A percentile compares a stretch with the other conserved stretches of the same genome.
These are phyloP conservation scores for Moesziomyces aphidis DNA, from an alignment of 1,284 basidiomycete genomes.

Conservation along the genomic window DNA sequence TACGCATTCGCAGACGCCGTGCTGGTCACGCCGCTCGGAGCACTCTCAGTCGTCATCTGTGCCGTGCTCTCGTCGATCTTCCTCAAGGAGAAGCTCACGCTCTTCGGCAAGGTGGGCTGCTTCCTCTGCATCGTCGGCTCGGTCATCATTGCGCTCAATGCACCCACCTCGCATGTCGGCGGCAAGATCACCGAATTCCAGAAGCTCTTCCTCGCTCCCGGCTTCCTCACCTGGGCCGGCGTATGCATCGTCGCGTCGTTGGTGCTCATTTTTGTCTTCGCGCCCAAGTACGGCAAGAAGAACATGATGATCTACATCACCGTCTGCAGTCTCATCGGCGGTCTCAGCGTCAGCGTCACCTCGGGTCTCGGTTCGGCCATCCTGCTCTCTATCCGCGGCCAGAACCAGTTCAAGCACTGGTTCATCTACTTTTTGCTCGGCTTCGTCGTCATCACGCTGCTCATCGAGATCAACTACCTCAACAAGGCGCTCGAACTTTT, in stretches of 20 bases:
- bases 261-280: conserved; percentile 76
- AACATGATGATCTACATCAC: conserved; percentile 89
- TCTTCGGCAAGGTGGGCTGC: conserved; percentile 75
- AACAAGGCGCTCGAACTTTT: conserved; percentile 96
- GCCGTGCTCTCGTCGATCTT: conserved; percentile 93
- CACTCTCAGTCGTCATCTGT: conserved; percentile 93
- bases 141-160: conserved; percentile 76
- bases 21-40: conserved; percentile 94
- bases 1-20: conserved; percentile 91
- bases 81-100: conserved; percentile 83
- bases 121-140: conserved; percentile 87
- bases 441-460: conserved; percentile 84
- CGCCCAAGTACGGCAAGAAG: conserved; percentile 87
- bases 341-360: conserved; percentile 94
- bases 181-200: conserved; percentile 84
- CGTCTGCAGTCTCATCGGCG: conserved; percentile 91
- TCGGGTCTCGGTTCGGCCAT: conserved; percentile 93
- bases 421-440: conserved; percentile 74
- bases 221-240: conserved; percentile 83
- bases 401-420: conserved; percentile 80
- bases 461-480: conserved; percentile 93
- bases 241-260: conserved; percentile 56
- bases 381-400: conserved; percentile 83
- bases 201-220: conserved; percentile 83
- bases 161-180: conserved; percentile 82